Evolutionary conservation across 352 stramenopile species (phyloP), one percentile per base, ranked within the genome.

Genomic region (Phytopythium aichiense): DNA sequence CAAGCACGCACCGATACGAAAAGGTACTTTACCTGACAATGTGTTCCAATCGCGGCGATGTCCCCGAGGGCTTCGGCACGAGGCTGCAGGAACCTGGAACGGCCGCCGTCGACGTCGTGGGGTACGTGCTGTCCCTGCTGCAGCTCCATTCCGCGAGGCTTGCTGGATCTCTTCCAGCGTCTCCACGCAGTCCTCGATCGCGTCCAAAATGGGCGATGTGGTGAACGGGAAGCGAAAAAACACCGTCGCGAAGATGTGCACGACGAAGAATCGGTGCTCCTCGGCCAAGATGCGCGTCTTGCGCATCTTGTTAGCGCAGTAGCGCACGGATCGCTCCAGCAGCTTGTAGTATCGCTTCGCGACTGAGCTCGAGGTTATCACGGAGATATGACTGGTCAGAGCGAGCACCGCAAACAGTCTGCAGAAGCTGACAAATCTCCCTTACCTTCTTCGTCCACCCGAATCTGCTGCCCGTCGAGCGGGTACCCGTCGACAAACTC

Each of bases 401-500:
- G n/a, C 45, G 45, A 31, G n/a, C 9, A 20, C n/a, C n/a, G 18
- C 42, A 23, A 48, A 35, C 15, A 46, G 40, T 20, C 15, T 22
- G 18, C 40, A 57, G 25, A 9, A 49, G 28, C 12, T 46, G n/a
- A 53, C 38, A 37, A 37, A 59, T 30, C 25, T 7, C 12, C 22
- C 52, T 15, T 37, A 88, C 78, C 67, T 28, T 63, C n/a, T 5
- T 68, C 52, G 20, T 83, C 72, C 12, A 95, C 51, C 31, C 74
- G 65, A 25, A 92, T 65, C 12, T 72, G 62, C 37, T 89, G 74
- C 23, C 69, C 72, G 33, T 88, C 72, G n/a, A 95, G 65, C 15
- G 71, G 64, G 51, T 79, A 90, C 25, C 79, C 77, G 33, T 81
- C 73, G 28, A 91, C 81, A 60, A 95, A 95, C 71, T 95, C 86